A percentile compares a stretch with the other conserved stretches of the same genome.
Evolutionary conservation across 441 rosid species (phyloP).

Genomic region (Adansonia gregorii): DNA sequence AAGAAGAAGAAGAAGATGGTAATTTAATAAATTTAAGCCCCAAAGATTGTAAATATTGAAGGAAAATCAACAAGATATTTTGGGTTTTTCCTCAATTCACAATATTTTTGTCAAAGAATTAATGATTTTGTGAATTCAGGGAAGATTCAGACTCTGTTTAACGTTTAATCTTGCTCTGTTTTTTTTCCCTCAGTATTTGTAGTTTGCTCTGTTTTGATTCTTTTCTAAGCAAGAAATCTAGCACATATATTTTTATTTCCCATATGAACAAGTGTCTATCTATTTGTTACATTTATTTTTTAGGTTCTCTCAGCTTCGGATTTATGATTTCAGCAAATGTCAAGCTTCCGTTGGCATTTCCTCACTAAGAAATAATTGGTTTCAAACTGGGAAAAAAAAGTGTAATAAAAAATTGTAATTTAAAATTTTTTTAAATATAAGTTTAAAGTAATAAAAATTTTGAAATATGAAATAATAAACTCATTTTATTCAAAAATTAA

Average conservation of each 20-base stretch:
- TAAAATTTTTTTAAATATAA: no score
- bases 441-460: no score
- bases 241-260: conserved; percentile 4
- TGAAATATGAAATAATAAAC: no score
- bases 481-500: no score
- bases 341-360: neutral
- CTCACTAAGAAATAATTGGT: neutral
- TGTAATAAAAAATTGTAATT: no score
- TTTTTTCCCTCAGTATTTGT: conserved; percentile 22
- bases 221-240: conserved; percentile 30
- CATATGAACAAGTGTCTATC: neutral
- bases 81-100: neutral
- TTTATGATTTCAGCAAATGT: neutral
- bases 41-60: neutral
- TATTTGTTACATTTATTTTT: neutral
- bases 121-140: neutral
- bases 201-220: conserved; percentile 26
- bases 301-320: neutral
- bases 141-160: neutral
- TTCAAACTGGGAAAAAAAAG: no score
- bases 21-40: neutral
- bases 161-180: neutral
- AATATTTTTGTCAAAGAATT: neutral
- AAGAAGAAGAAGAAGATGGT: conserved; percentile 28
- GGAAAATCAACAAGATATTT: neutral